phyloP scores from a whole-genome alignment of 345 rosid genomes.

The Euphorbia lathyris region DNA sequence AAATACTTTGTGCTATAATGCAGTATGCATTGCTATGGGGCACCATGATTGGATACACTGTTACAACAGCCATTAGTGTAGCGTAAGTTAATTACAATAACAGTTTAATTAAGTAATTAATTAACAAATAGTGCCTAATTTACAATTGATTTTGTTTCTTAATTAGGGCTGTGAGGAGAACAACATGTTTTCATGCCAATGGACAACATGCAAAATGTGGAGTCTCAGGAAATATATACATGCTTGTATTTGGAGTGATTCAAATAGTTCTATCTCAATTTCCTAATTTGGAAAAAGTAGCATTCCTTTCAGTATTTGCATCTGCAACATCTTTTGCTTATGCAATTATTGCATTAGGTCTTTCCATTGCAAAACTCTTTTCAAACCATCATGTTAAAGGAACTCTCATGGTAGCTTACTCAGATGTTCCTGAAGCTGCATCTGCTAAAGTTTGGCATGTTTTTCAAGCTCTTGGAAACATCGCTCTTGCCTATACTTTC shows the following conservation, averaged over 20 bases:
- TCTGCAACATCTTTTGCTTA: conserved; percentile 24
- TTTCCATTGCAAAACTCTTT: conserved; percentile 12
- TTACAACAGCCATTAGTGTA: conserved; percentile 45
- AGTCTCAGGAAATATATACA: conserved; percentile 26
- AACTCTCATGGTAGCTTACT: conserved; percentile 5
- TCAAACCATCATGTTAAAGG: conserved; percentile 17
- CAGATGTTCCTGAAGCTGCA: not conserved
- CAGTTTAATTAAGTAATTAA: not conserved
- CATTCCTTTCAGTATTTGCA: conserved; percentile 24
- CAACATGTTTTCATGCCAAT: conserved; percentile 29
- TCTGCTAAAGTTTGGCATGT: conserved; percentile 42
- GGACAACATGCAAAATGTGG: conserved; percentile 16
- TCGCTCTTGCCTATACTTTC: conserved; percentile 49
- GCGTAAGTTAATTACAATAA: conserved; percentile 36
- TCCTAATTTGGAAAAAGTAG: conserved; percentile 36
- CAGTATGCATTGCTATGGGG: conserved; percentile 41
- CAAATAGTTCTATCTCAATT: conserved; percentile 46
- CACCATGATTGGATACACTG: conserved; percentile 48
- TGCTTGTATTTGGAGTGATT: conserved; percentile 26
- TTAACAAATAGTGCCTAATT: too few relatives aligned
- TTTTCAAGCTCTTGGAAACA: conserved; percentile 50
- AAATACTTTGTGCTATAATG: conserved; percentile 33
- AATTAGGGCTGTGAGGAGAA: conserved; percentile 27
- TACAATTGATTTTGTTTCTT: not conserved
- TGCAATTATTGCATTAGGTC: conserved; percentile 15